A percentile compares a stretch with the other conserved stretches of the same genome.
phyloP scores from a whole-genome alignment of 495 filamentous ascomycete genomes.

The Acidiella bohemica region DNA sequence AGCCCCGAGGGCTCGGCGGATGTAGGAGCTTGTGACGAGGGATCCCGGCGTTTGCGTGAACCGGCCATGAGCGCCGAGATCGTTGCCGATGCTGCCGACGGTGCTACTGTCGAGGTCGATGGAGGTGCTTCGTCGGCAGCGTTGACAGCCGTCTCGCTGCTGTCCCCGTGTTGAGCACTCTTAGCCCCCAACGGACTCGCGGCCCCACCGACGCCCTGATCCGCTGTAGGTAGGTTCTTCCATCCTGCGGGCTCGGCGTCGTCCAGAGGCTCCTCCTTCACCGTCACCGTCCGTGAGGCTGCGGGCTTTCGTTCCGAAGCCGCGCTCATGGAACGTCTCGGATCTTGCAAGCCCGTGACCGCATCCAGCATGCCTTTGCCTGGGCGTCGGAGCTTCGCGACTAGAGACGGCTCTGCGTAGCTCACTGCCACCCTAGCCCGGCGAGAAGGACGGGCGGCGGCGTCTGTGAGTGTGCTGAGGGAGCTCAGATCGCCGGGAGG shows the following conservation, averaged over 20 bases:
- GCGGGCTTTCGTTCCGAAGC: constrained; percentile 2
- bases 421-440: constrained; percentile 28
- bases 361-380: constrained; percentile 29
- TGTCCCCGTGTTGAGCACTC: background rate
- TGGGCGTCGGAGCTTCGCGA: constrained; percentile 30
- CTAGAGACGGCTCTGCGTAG: constrained; percentile 31
- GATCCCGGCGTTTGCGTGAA: constrained; percentile 1
- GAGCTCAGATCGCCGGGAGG: constrained; percentile 25
- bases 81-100: constrained; percentile 9
- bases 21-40: too few species aligned
- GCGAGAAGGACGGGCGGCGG: constrained; percentile 22
- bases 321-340: constrained; percentile 15
- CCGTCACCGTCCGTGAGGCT: background rate
- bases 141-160: background rate
- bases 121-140: background rate
- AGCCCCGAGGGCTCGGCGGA: too few species aligned
- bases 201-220: too few species aligned
- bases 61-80: constrained; percentile 15
- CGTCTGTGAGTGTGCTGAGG: constrained; percentile 6
- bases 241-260: constrained; percentile 8
- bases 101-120: background rate
- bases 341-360: constrained; percentile 18
- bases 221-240: constrained; percentile 7
- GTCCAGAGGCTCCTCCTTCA: constrained; percentile 15
- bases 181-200: constrained; percentile 14